Evolutionary conservation across 768 basidiomycete species (phyloP).

Genomic region (Suillus subluteus): DNA sequence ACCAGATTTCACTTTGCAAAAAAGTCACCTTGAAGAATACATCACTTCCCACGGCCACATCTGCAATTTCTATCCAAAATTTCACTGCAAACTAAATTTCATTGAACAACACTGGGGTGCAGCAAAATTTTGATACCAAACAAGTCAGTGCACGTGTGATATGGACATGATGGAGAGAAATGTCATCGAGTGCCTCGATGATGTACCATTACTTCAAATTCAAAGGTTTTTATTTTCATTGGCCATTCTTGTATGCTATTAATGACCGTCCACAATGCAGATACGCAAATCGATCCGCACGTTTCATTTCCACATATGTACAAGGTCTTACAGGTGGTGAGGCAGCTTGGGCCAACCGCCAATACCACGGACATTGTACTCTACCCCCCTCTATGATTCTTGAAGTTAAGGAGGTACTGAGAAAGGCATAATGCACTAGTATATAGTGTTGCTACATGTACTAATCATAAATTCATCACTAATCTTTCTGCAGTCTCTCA

Average conservation of each 20-base stretch:
- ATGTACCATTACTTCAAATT: background rate
- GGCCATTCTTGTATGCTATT: background rate
- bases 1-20: background rate
- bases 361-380: too few species aligned
- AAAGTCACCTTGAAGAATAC: background rate
- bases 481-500: too few species aligned
- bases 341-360: background rate
- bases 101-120: background rate
- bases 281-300: background rate
- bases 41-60: background rate
- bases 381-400: too few species aligned
- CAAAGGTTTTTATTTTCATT: background rate
- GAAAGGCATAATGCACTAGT: too few species aligned
- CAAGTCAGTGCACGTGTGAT: background rate
- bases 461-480: too few species aligned
- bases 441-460: too few species aligned
- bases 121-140: background rate
- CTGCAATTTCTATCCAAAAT: background rate
- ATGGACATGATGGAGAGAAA: background rate
- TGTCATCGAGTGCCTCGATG: background rate
- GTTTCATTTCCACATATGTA: background rate
- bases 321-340: background rate
- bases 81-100: constrained; percentile 9
- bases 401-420: too few species aligned
- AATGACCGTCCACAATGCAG: background rate